phyloP scores from a whole-genome alignment of 2,329 filamentous ascomycete genomes.

The Phyllosticta ampelicida region DNA sequence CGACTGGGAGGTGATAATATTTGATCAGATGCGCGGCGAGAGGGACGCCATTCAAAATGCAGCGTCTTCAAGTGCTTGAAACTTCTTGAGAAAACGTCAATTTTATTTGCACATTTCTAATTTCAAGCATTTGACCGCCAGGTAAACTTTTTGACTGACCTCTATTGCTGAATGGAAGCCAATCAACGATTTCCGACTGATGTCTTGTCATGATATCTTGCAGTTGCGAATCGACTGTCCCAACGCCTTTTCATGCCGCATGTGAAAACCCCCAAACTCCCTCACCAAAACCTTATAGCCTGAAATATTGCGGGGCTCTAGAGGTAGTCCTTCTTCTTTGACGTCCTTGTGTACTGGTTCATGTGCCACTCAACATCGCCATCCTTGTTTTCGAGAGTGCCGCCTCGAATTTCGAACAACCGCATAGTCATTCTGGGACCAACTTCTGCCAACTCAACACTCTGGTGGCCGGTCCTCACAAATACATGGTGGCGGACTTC shows the following conservation, averaged over 20 bases:
- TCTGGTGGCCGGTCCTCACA: conserved; percentile 82
- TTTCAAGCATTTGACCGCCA: background rate
- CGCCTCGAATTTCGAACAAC: conserved; percentile 82
- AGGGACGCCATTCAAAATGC: too few relatives aligned
- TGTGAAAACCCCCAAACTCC: background rate
- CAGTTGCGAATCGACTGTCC: background rate
- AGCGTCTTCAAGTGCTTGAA: background rate
- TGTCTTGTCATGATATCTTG: background rate
- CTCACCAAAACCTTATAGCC: background rate
- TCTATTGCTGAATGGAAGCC: background rate
- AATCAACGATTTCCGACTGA: background rate
- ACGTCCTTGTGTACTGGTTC: conserved; percentile 88
- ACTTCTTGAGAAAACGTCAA: background rate
- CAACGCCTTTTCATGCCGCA: background rate
- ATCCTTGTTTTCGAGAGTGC: conserved; percentile 87
- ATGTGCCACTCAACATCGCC: conserved; percentile 96
- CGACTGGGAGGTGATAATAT: background rate
- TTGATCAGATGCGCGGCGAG: too few relatives aligned
- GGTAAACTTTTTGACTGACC: background rate
- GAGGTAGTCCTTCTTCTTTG: conserved; percentile 90
- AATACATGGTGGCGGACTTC: conserved; percentile 93
- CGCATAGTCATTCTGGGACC: conserved; percentile 97
- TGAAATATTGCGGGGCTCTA: conserved; percentile 34
- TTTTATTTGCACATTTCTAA: too few relatives aligned
- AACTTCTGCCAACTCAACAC: conserved; percentile 79